A percentile compares a stretch with the other conserved stretches of the same genome.
Evolutionary conservation across 768 basidiomycete genomes (phyloP).

Genomic region (Tylopilus sp.): DNA sequence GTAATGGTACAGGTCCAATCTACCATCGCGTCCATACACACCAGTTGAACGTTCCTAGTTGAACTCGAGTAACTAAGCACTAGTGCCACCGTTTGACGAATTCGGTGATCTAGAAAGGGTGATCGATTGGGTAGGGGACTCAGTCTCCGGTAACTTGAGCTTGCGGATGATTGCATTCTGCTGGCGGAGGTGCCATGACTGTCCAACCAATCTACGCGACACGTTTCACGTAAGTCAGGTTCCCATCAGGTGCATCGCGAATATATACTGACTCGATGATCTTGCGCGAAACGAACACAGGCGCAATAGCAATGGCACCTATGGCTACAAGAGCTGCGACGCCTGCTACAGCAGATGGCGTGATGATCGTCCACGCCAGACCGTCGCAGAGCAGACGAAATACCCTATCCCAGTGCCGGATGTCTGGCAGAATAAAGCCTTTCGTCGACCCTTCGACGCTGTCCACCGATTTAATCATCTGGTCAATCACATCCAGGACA

Average conservation of each 20-base stretch:
- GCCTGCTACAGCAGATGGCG: neutral
- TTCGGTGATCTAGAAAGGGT: neutral
- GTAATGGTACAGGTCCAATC: too few species aligned
- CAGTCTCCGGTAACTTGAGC: neutral
- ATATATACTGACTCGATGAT: neutral
- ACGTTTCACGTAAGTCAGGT: neutral
- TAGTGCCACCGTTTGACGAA: neutral
- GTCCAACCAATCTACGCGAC: neutral
- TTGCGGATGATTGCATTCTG: neutral
- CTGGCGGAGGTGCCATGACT: neutral
- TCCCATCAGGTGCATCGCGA: neutral
- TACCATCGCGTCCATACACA: neutral
- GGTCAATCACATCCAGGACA: neutral
- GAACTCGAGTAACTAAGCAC: neutral
- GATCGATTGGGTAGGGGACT: neutral
- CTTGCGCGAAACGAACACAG: neutral
- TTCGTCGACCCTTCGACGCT: conserved; percentile 4
- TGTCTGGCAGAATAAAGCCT: conserved; percentile 3
- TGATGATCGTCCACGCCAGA: neutral
- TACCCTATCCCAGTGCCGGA: conserved; percentile 4
- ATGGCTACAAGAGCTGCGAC: neutral
- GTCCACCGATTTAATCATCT: conserved; percentile 5
- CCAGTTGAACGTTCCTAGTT: too few species aligned
- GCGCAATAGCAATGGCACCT: neutral
- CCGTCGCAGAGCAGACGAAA: neutral